A percentile compares a stretch with the other conserved stretches of the same genome.
phyloP scores from a whole-genome alignment of 1,284 basidiomycete species.

The Papiliotrema nemorosa region DNA sequence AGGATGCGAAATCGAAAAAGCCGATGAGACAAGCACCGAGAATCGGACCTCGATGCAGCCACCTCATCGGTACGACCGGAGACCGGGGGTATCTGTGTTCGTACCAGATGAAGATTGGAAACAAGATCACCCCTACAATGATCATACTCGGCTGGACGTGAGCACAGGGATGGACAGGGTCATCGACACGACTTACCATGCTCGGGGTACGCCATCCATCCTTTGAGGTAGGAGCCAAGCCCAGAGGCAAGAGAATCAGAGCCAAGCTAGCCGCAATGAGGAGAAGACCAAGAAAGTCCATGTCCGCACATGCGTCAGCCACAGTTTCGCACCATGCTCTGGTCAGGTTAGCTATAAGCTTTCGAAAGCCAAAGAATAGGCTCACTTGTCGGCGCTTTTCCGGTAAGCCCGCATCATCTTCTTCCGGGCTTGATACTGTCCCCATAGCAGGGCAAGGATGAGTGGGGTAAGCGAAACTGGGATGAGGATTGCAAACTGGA shows the following conservation, averaged over 20 bases:
- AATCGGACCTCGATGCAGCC: conserved; percentile 60
- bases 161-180: not conserved
- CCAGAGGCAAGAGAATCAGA: conserved; percentile 66
- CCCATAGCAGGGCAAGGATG: conserved; percentile 67
- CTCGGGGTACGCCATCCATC: conserved; percentile 44
- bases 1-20: conserved; percentile 68
- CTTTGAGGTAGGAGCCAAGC: conserved; percentile 54
- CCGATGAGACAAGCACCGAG: conserved; percentile 63
- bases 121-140: conserved; percentile 46
- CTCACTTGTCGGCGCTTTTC: not conserved
- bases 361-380: not conserved
- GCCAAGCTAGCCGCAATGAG: conserved; percentile 62
- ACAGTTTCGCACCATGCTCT: conserved; percentile 10
- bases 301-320: conserved; percentile 25
- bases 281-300: conserved; percentile 59
- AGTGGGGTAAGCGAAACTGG: conserved; percentile 45
- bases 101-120: conserved; percentile 50
- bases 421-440: conserved; percentile 59
- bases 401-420: not conserved
- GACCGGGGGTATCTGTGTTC: conserved; percentile 49
- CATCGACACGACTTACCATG: conserved; percentile 22
- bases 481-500: conserved; percentile 47
- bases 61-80: conserved; percentile 55
- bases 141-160: conserved; percentile 45
- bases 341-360: not conserved